Conservation (phyloP, 2,329 filamentous ascomycete genomes). For the Fusarium ramigenum region DNA sequence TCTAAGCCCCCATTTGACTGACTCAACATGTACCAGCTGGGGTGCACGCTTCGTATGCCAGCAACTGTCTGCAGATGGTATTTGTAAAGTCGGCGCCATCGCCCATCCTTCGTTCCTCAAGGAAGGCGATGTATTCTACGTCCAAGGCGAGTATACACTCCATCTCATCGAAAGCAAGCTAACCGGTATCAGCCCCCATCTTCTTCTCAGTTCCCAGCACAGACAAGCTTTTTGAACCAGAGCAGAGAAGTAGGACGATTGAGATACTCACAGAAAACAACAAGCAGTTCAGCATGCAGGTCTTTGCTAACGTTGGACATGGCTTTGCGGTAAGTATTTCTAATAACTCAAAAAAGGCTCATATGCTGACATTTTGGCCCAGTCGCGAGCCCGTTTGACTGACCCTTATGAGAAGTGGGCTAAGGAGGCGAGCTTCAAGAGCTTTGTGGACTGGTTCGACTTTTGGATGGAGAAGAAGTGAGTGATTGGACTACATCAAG, state of each 20-base stretch:
- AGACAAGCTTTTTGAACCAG: neutral
- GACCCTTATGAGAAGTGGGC: neutral
- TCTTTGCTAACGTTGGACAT: neutral
- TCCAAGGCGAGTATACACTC: neutral
- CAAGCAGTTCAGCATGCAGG: neutral
- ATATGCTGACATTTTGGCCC: neutral
- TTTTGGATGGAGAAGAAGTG: neutral
- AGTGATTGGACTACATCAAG: neutral
- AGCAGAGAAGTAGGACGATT: neutral
- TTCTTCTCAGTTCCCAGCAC: neutral
- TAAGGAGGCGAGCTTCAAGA: neutral
- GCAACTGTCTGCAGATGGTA: neutral
- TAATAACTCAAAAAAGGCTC: rapidly evolving
- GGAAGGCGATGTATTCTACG: neutral
- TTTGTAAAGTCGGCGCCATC: neutral
- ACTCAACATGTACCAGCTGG: neutral
- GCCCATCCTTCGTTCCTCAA: neutral
- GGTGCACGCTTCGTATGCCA: neutral
- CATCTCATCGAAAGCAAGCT: neutral
- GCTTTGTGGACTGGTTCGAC: neutral
- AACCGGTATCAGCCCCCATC: neutral
- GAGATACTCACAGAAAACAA: neutral
- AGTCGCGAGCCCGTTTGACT: neutral
- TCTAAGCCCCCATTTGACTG: neutral
- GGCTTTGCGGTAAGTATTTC: neutral